Evolutionary conservation across 2,329 filamentous ascomycete species (phyloP), one percentile per base, ranked within the genome.

Genomic region (Talaromyces pinophilus): DNA sequence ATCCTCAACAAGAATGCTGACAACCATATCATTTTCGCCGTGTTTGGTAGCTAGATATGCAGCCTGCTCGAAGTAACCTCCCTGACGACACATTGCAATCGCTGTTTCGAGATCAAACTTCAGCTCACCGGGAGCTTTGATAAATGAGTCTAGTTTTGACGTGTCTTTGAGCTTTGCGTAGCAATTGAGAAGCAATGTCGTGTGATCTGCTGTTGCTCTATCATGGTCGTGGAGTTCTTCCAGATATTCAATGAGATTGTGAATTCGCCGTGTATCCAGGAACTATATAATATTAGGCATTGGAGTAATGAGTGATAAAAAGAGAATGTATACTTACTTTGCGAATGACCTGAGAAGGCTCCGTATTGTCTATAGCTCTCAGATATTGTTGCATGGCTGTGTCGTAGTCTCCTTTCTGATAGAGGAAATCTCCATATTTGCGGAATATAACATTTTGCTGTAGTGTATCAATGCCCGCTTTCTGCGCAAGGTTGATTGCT

Each of bases 311-410:
- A 13, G 38, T 7, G 17, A 13, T 3, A 30, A 42, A 2, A 22
- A n/a, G 17, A 5, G n/a, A 13, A 44, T 28, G 4, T n/a, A 11
- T 19, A 4, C 8, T 54, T 72, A 91, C 90, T 82, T 97, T 97
- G 72, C 94, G 87, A 73, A 98, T 97, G 57, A 98, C 92, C 74
- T 97, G 94, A 1, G 94, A 97, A 6, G 94, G 94, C 73, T 98
- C 94, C 0, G 94, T 98, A 67, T 92, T 95, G 75, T 97, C 93
- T 67, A 99, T 97, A 0, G 96, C 94, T 71, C 92, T 91, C 69
- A 99, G 88, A 75, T 99, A 99, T 77, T 98, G 95, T 72, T 96
- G 90, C 96, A 99, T 99, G n/a, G 96, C 93, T 6, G 92, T 95
- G 74, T 99, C 95, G 74, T 94, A 99, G 74, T 97, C 93, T 4